A percentile compares a stretch with the other conserved stretches of the same genome.
phyloP scores from a whole-genome alignment of 2,329 filamentous ascomycete genomes.

The Xylariomycetidae sp. region DNA sequence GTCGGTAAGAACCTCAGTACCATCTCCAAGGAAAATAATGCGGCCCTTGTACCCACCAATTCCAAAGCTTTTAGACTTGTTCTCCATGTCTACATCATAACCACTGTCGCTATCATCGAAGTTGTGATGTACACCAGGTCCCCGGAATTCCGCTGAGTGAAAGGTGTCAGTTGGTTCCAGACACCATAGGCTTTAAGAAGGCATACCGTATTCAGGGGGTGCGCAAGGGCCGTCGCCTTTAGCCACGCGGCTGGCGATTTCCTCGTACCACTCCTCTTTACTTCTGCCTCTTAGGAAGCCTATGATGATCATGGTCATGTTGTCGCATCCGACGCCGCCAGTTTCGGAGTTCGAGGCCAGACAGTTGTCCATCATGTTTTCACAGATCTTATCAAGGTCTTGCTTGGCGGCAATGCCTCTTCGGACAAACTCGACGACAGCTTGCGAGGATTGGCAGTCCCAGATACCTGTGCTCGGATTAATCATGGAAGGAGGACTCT shows the following conservation, averaged over 20 bases:
- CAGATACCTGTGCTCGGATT: conserved; percentile 72
- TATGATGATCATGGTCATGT: conserved; percentile 97
- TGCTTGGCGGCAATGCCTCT: conserved; percentile 96
- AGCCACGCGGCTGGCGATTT: conserved; percentile 88
- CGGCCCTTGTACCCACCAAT: conserved; percentile 71
- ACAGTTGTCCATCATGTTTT: conserved; percentile 99
- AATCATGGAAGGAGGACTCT: background rate
- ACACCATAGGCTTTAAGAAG: conserved; percentile 32
- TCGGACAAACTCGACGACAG: conserved; percentile 93
- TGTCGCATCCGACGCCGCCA: conserved; percentile 95
- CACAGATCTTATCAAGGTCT: conserved; percentile 89
- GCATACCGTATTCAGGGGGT: conserved; percentile 98
- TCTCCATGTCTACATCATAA: conserved; percentile 71
- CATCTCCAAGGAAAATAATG: conserved; percentile 93
- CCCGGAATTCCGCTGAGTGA: conserved; percentile 73
- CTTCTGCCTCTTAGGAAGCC: conserved; percentile 86
- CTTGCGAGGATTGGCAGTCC: conserved; percentile 98
- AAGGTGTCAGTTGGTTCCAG: conserved; percentile 26
- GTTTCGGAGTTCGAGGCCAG: conserved; percentile 97
- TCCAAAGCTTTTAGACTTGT: conserved; percentile 58
- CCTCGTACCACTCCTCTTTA: conserved; percentile 98
- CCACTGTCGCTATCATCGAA: conserved; percentile 76
- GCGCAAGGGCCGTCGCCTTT: conserved; percentile 97
- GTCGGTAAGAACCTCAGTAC: conserved; percentile 86
- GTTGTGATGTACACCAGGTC: conserved; percentile 75